A percentile compares a stretch with the other conserved stretches of the same genome.
Conservation (phyloP, 257 asterid genomes). For the Solanum chilense region DNA sequence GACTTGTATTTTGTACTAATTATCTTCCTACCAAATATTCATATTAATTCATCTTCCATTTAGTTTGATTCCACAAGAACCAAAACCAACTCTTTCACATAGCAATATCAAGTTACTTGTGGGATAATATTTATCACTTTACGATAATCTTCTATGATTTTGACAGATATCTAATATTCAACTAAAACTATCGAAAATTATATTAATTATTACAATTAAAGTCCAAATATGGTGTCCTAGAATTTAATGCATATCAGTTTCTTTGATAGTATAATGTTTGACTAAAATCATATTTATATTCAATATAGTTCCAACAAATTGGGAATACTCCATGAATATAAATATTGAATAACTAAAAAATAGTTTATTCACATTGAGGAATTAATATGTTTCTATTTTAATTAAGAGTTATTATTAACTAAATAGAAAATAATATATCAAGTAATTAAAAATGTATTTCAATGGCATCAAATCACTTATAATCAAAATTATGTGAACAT, state of each 20-base stretch:
- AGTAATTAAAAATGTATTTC: too few relatives aligned
- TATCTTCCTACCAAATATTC: too few relatives aligned
- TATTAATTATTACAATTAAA: not conserved
- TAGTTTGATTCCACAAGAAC: too few relatives aligned
- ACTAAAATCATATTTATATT: not conserved
- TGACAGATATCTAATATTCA: not conserved
- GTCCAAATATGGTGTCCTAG: not conserved
- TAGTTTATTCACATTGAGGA: not conserved
- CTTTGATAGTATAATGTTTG: not conserved
- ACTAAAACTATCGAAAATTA: not conserved
- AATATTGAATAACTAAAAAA: not conserved
- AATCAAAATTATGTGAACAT: not conserved
- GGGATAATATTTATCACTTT: not conserved
- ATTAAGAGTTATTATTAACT: not conserved
- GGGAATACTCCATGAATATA: not conserved
- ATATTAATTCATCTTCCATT: too few relatives aligned
- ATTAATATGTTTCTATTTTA: not conserved
- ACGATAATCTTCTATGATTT: not conserved
- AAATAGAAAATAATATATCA: too few relatives aligned
- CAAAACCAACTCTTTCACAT: too few relatives aligned
- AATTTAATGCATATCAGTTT: not conserved
- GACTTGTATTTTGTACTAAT: too few relatives aligned
- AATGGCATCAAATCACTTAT: not conserved
- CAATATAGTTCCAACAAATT: not conserved
- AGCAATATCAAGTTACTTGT: not conserved